phyloP scores from a whole-genome alignment of 2,329 filamentous ascomycete genomes.

The Oidium heveae region DNA sequence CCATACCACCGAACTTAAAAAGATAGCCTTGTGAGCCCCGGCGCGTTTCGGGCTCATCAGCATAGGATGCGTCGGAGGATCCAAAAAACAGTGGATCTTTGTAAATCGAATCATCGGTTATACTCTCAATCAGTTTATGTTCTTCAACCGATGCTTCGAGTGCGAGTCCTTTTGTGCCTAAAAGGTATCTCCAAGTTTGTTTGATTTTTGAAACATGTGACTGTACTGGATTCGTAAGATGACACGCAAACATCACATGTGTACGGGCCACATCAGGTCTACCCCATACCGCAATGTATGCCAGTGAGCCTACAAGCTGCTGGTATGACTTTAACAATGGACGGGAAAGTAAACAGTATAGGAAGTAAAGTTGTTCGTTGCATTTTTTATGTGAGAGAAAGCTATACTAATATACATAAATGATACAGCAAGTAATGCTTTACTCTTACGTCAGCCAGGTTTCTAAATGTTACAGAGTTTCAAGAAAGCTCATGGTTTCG shows the following conservation, averaged over 20 bases:
- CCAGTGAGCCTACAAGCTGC: background rate
- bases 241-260: background rate
- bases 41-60: background rate
- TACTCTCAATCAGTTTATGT: background rate
- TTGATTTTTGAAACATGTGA: constrained; percentile 1
- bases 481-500: too few relatives aligned
- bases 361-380: too few relatives aligned
- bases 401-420: too few relatives aligned
- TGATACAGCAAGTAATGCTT: too few relatives aligned
- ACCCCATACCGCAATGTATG: background rate
- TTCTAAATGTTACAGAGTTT: too few relatives aligned
- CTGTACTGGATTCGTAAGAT: background rate
- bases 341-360: too few relatives aligned
- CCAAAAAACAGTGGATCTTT: background rate
- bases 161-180: background rate
- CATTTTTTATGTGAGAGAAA: too few relatives aligned
- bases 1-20: constrained; percentile 1
- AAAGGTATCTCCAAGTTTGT: background rate
- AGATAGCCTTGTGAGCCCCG: background rate
- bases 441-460: too few relatives aligned
- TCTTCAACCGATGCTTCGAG: background rate
- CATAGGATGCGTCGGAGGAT: background rate
- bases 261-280: background rate
- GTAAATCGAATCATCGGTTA: background rate
- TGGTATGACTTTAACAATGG: background rate